Evolutionary conservation across 2,329 filamentous ascomycete genomes (phyloP).

Genomic region (Epichloe aotearoae): DNA sequence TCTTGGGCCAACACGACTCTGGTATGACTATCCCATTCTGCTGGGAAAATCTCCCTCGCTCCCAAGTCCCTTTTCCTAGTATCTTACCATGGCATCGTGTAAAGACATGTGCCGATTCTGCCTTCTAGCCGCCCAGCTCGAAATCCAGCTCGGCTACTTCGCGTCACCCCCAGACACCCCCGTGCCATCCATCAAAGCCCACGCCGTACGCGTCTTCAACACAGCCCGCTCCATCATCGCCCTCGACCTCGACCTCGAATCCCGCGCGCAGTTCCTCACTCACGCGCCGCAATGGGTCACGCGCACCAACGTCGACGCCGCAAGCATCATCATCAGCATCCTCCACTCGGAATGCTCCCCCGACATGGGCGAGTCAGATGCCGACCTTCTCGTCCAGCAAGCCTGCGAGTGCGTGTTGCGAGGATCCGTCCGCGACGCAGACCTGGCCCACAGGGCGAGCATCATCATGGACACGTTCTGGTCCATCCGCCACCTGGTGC

Average conservation of each 20-base stretch:
- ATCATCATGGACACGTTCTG: slow-evolving; percentile 37
- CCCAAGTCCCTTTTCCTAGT: no score
- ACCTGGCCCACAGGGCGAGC: slow-evolving; percentile 32
- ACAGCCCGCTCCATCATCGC: slow-evolving; percentile 34
- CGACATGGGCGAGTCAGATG: slow-evolving; percentile 19
- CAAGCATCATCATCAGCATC: slow-evolving; percentile 31
- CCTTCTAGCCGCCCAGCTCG: slow-evolving; percentile 34
- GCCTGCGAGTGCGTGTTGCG: slow-evolving; percentile 23
- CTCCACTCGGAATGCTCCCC: slow-evolving; percentile 29
- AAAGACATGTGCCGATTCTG: slow-evolving; percentile 36
- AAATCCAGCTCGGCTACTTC: slow-evolving; percentile 41
- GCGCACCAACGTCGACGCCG: slow-evolving; percentile 31
- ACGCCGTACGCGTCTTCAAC: slow-evolving; percentile 32
- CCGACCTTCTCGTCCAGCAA: slow-evolving; percentile 17
- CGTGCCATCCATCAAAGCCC: slow-evolving; percentile 26
- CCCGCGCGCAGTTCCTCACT: slow-evolving; percentile 24
- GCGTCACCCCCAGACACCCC: slow-evolving; percentile 23
- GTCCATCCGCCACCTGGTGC: slow-evolving; percentile 25
- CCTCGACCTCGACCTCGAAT: slow-evolving; percentile 29
- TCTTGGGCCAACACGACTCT: slow-evolving; percentile 32
- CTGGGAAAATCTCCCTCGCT: no score
- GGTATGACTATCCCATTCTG: slow-evolving; percentile 18
- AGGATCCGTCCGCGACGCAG: slow-evolving; percentile 34
- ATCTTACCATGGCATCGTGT: background rate
- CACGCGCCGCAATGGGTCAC: slow-evolving; percentile 38